phyloP scores from a whole-genome alignment of 495 filamentous ascomycete species.

The Penicillium coprophilum region DNA sequence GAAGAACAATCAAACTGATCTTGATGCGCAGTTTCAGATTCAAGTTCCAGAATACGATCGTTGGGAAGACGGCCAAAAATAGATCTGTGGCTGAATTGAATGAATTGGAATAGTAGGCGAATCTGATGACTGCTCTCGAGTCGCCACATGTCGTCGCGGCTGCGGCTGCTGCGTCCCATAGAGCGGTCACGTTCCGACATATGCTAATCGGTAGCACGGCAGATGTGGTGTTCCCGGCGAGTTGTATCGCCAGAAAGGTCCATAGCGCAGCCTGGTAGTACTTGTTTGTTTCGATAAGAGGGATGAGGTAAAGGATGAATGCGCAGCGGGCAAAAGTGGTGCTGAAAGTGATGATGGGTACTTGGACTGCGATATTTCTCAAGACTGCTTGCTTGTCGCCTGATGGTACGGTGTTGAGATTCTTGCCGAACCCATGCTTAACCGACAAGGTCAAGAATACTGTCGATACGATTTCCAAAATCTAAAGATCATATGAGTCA shows the following conservation, averaged over 20 bases:
- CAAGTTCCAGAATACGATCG: slow-evolving; percentile 46
- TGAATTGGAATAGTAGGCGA: slow-evolving; percentile 39
- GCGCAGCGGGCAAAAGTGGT: slow-evolving; percentile 35
- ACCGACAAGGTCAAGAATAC: slow-evolving; percentile 31
- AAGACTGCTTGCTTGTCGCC: slow-evolving; percentile 23
- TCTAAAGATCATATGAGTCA: slow-evolving; percentile 16
- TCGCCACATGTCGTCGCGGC: slow-evolving; percentile 31
- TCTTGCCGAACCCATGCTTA: slow-evolving; percentile 32
- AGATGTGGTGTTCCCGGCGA: slow-evolving; percentile 32
- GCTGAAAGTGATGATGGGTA: slow-evolving; percentile 36
- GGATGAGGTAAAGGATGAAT: slow-evolving; percentile 37
- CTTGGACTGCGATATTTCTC: slow-evolving; percentile 34
- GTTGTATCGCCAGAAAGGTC: slow-evolving; percentile 27
- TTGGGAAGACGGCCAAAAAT: slow-evolving; percentile 43
- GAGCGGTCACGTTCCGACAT: slow-evolving; percentile 26
- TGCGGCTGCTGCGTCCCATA: slow-evolving; percentile 27
- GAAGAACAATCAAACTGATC: slow-evolving; percentile 38
- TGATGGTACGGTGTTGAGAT: slow-evolving; percentile 18
- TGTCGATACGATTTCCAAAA: slow-evolving; percentile 27
- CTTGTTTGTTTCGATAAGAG: slow-evolving; percentile 32
- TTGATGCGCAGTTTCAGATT: slow-evolving; percentile 42
- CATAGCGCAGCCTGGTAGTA: slow-evolving; percentile 30
- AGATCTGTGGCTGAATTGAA: slow-evolving; percentile 44
- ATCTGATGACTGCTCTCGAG: slow-evolving; percentile 24
- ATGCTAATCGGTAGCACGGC: slow-evolving; percentile 34